Evolutionary conservation across 2,329 filamentous ascomycete genomes (phyloP).

Genomic region (Akanthomyces lecanii): DNA sequence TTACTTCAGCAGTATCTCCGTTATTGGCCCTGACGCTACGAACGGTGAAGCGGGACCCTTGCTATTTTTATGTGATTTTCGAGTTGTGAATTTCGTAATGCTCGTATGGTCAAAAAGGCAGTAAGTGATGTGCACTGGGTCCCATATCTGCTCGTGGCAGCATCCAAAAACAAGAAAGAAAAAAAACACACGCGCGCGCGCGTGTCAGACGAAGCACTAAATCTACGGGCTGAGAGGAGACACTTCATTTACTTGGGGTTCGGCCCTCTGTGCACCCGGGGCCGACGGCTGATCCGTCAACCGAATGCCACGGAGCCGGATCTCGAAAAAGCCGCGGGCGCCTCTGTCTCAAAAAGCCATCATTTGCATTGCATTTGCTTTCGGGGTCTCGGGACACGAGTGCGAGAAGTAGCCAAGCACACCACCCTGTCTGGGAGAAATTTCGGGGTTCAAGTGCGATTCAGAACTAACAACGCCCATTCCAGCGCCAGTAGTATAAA

Average conservation of each 20-base stretch:
- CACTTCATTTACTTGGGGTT: constrained; percentile 1
- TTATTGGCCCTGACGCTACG: constrained; percentile 1
- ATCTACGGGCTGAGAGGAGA: not conserved
- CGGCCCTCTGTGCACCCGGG: not conserved
- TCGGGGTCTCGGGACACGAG: not conserved
- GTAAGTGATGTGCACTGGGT: not conserved
- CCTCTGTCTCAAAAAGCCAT: not conserved
- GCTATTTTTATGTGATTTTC: not conserved
- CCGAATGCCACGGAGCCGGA: constrained; percentile 3
- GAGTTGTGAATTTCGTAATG: not conserved
- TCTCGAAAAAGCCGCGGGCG: not conserved
- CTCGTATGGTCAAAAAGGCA: not conserved
- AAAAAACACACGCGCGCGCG: not conserved
- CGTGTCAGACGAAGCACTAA: not conserved
- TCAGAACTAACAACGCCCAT: not conserved
- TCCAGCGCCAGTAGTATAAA: not conserved
- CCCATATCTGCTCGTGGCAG: not conserved
- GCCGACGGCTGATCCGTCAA: constrained; percentile 1
- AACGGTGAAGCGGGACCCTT: not conserved
- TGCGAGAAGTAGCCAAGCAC: not conserved
- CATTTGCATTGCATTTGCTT: no score
- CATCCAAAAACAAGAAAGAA: not conserved
- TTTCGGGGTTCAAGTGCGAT: no score
- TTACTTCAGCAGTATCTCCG: constrained; percentile 7
- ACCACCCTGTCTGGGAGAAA: no score